Base-by-base conservation (phyloP, 2,329 filamentous ascomycete species). In the Xylaria sp. region DNA sequence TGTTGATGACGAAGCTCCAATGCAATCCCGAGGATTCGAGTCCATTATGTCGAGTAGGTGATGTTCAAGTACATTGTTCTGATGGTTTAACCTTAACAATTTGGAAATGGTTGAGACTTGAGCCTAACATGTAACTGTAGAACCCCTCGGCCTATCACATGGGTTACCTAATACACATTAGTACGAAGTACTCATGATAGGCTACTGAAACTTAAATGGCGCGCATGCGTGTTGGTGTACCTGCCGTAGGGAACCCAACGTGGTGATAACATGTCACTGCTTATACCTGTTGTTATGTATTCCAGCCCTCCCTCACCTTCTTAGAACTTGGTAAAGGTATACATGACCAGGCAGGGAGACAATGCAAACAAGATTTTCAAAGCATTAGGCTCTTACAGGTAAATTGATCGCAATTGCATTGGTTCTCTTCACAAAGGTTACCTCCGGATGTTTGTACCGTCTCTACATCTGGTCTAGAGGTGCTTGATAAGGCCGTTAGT, bases 151-250 rank as follows among this genome's bases (percentile, higher is more conserved):
- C 15, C 23, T 51, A 53, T 53, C 15, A 33, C 1, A n/a, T 23
- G 26, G 5, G 31, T 53, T n/a, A 33, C 49, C 49, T 31, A 49
- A 28, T 49, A 6, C 20, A 15, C 11, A 49, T 28, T 49, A 49
- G 46, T 49, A 13, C 46, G 11, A 49, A 15, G 46, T 5, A n/a
- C 23, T 26, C 26, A 31, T 17, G 15, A 53, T 53, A 53, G 49
- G 49, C 49, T 53, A 53, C 49, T 13, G 15, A 33, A 31, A 53
- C 49, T 10, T 53, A 53, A n/a, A 53, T 53, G 9, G 49, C 49
- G 26, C 49, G 13, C 23, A 26, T 53, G 48, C 17, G 6, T 17
- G 40, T 42, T 42, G 40, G n/a, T 44, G n/a, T 44, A 44, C 46
- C 46, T 28, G 15, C 10, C 26, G n/a, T 44, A 26, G 23, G 46